These are phyloP conservation scores for Anisodus tanguticus DNA, from an alignment of 257 asterid genomes.

Conservation along the genomic window DNA sequence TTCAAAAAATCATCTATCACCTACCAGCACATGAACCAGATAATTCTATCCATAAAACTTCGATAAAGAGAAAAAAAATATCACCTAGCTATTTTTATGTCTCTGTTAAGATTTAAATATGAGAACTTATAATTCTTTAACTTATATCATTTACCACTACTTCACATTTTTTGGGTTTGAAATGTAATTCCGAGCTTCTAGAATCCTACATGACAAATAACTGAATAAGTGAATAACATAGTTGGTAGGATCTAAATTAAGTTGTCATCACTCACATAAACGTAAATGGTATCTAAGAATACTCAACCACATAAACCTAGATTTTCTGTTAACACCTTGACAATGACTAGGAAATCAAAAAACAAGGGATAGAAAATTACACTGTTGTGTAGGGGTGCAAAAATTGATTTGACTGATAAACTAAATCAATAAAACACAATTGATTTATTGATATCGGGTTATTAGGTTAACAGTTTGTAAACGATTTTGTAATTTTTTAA, in stretches of 20 bases:
- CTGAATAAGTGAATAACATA: too few relatives aligned
- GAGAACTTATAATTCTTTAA: background rate
- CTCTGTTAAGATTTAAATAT: background rate
- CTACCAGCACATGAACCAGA: background rate
- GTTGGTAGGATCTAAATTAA: background rate
- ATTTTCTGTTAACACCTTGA: background rate
- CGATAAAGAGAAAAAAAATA: background rate
- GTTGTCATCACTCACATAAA: background rate
- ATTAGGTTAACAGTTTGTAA: too few relatives aligned
- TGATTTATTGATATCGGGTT: too few relatives aligned
- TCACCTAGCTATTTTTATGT: background rate
- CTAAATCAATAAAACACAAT: too few relatives aligned
- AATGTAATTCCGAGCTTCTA: background rate
- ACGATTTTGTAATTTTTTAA: too few relatives aligned
- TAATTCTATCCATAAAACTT: background rate
- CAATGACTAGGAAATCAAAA: background rate
- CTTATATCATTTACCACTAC: background rate
- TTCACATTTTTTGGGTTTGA: background rate
- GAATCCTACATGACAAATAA: background rate
- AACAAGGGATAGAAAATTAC: background rate
- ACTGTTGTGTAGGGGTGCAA: too few relatives aligned
- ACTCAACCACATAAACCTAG: background rate
- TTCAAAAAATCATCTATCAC: too few relatives aligned
- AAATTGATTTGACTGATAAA: too few relatives aligned
- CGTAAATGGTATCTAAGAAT: background rate